Conservation (phyloP, 495 filamentous ascomycete genomes). For the Neohortaea acidophila region DNA sequence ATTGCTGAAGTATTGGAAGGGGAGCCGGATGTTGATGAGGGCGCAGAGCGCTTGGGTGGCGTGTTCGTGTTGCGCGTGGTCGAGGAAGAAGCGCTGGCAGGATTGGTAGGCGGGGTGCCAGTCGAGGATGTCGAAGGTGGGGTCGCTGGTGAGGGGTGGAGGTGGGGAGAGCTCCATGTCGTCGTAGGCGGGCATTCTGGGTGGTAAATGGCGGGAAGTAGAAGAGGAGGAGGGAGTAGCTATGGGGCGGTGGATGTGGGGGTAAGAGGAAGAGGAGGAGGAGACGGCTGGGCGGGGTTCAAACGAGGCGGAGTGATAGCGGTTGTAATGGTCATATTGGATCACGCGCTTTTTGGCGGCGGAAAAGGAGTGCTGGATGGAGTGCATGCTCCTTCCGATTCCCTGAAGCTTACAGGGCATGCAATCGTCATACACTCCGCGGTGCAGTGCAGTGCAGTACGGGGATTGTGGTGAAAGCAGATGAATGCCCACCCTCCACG, state of each 20-base stretch:
- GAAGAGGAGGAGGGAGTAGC: neutral
- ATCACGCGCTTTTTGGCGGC: neutral
- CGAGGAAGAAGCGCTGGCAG: conserved; percentile 85
- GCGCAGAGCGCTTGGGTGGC: conserved; percentile 79
- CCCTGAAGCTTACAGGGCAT: too few relatives aligned
- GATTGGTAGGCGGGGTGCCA: conserved; percentile 90
- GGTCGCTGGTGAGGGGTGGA: conserved; percentile 17
- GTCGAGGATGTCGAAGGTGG: conserved; percentile 67
- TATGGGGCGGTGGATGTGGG: neutral
- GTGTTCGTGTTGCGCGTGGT: conserved; percentile 72
- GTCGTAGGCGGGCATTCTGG: neutral
- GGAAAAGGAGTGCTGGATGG: too few relatives aligned
- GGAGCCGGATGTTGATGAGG: conserved; percentile 72
- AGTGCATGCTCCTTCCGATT: too few relatives aligned
- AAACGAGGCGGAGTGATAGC: neutral
- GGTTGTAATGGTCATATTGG: neutral
- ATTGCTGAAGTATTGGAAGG: conserved; percentile 41
- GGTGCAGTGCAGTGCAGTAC: too few relatives aligned
- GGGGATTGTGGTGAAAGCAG: too few relatives aligned
- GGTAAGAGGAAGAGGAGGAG: neutral
- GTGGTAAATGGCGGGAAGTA: neutral
- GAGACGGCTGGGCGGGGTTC: neutral
- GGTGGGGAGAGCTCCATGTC: conserved; percentile 1
- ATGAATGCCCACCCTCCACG: too few relatives aligned
- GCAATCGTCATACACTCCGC: too few relatives aligned